Base-by-base conservation (phyloP, 352 stramenopile species). In the Phytophthora ohioensis region DNA sequence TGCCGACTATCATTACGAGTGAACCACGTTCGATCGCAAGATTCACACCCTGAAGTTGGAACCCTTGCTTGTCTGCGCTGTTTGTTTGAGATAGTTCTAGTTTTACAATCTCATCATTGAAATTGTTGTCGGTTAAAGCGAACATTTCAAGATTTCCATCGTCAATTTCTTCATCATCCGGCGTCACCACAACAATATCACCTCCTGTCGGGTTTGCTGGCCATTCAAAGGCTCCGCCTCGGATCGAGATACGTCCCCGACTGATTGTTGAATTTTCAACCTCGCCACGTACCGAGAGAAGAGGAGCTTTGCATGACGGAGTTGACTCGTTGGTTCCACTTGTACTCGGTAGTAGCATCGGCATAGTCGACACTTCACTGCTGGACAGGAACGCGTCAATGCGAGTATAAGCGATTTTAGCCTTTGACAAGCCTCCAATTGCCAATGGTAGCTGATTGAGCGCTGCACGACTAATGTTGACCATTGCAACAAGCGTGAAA, bases 11-110 rank as follows among this genome's bases (percentile, higher is more conserved):
- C 58, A 90, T 85, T 1, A 84, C 74, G 3, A 91, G 72, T 17
- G 73, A 71, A 0, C 91, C 93, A 2, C 69, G 68, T 13, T 85
- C 58, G 35, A 92, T 75, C n/a, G 92, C 56, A 30, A 98, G 66
- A 52, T 85, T 86, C 10, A 88, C 54, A 13, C 46, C 61, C 13
- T 73, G 31, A 4, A 80, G 57, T 11, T 53, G 38, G 56, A 88
- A 81, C 1, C 49, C 41, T 30, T 65, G 49, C 9, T 9, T 69
- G 9, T 35, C 57, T 9, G 3, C 11, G 0, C 41, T 41, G 9
- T 60, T 59, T 15, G 11, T 38, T 13, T 15, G 17, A 54, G 56
- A 27, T 27, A 27, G 21, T 27, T 27, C 21, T 27, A 27, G 21
- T 27, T 27, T 27, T 27, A 27, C 21, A 27, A 27, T 27, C 21